Evolutionary conservation across 345 rosid genomes (phyloP), one percentile per base, ranked within the genome.

Genomic region (Populus nigra): DNA sequence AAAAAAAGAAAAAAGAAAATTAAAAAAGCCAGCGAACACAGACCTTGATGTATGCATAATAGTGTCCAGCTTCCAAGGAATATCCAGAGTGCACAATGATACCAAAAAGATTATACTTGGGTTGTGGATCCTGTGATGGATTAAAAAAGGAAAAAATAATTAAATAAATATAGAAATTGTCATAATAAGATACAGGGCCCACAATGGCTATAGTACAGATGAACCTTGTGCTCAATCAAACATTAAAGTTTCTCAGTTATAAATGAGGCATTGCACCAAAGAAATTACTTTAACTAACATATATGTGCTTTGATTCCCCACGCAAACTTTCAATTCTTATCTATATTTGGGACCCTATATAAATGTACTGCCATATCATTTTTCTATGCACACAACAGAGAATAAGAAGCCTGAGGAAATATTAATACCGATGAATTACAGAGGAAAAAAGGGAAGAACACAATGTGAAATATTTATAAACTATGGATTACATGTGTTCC

Each of bases 11-110:
- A 22, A 65, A 10, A 41, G 3, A 9, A 41, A 41, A 2, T 41
- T 72, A 70, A 67, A 77, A 63, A 38, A 29, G 16, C 3, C 72
- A 33, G 66, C 12, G 23, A 35, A 71, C 22, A 70, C 50, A 13
- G 62, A 90, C 99, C 98, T 96, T 96, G 66, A 96, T 90, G 79
- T 94, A 96, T 79, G 99, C 96, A 85, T 94, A 91, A 81, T 96
- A 96, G 80, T 96, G 99, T 49, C 99, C 99, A 49, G 97, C 94
- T 79, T 96, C 98, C 5, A 91, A 91, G 8, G 98, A 91, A 85
- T 74, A 84, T 72, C 99, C 98, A 12, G 97, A 86, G 82, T 96
- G 99, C 77, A 96, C 99, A 82, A 96, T 94, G 72, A 94, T 90
- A 75, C 96, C 99, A 83, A 96, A 96, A 76, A 96, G 98, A 81